These are phyloP conservation scores for Apiotrichum veenhuisii DNA, from an alignment of 1,284 basidiomycete species.

Conservation along the genomic window DNA sequence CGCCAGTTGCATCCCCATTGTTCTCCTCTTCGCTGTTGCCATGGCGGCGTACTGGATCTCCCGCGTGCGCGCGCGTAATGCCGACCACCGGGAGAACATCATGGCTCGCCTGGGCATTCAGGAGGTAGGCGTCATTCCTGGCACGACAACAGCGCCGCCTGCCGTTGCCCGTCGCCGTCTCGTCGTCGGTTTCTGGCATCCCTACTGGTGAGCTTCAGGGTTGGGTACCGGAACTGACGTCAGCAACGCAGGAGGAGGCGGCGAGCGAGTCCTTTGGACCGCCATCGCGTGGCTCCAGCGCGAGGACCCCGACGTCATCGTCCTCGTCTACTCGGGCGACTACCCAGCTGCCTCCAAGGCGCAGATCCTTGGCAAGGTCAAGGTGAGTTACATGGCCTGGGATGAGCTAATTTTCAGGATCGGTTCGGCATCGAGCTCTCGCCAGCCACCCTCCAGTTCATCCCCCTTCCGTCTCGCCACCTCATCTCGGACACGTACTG, in stretches of 20 bases:
- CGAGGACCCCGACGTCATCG: conserved; percentile 66
- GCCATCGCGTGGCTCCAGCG: conserved; percentile 76
- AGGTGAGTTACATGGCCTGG: conserved; percentile 55
- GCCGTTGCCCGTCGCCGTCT: conserved; percentile 28
- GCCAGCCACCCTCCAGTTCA: conserved; percentile 64
- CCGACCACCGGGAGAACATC: conserved; percentile 22
- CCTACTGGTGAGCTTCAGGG: conserved; percentile 71
- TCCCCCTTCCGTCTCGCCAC: conserved; percentile 67
- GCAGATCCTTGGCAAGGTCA: conserved; percentile 75
- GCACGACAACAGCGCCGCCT: conserved; percentile 30
- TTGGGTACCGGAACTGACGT: conserved; percentile 4
- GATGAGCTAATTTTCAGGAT: conserved; percentile 52
- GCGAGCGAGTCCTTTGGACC: conserved; percentile 93
- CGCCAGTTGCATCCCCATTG: conserved; percentile 36
- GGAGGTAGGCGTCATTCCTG: conserved; percentile 30
- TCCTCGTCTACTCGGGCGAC: conserved; percentile 88
- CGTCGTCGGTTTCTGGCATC: conserved; percentile 86
- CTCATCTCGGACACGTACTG: conserved; percentile 80
- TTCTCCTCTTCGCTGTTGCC: conserved; percentile 25
- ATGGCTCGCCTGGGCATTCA: conserved; percentile 32
- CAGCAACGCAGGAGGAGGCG: conserved; percentile 96
- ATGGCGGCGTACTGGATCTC: conserved; percentile 15
- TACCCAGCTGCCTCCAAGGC: conserved; percentile 67
- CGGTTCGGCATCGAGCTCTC: conserved; percentile 78
- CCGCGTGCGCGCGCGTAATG: conserved; percentile 28